These are phyloP conservation scores for Salix udensis DNA, from an alignment of 345 rosid genomes.

Conservation along the genomic window DNA sequence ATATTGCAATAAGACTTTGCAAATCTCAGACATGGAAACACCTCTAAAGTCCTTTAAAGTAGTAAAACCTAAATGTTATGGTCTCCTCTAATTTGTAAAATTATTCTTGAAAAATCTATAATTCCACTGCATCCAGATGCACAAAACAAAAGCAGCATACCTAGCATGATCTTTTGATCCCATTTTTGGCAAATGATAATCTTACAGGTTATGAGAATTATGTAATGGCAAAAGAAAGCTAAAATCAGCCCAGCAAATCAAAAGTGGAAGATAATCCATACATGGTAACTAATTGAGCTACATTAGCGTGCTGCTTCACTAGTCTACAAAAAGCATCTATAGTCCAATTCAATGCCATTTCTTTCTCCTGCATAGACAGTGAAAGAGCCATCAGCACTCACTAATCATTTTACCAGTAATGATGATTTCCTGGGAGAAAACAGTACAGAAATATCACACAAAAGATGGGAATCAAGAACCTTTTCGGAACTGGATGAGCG, in stretches of 20 bases:
- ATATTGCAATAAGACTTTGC: not conserved
- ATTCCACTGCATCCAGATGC: not conserved
- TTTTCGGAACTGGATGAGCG: slow-evolving; percentile 96
- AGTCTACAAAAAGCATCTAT: slow-evolving; percentile 97
- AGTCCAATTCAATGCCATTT: slow-evolving; percentile 84
- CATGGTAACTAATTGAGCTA: slow-evolving; percentile 94
- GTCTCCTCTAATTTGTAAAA: not conserved
- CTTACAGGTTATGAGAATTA: not conserved
- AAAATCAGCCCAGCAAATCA: slow-evolving; percentile 1
- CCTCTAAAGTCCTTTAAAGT: not conserved
- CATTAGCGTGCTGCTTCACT: slow-evolving; percentile 88
- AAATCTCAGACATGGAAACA: not conserved
- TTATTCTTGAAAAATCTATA: not conserved
- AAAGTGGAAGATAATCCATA: slow-evolving; percentile 36
- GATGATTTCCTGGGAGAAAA: not conserved
- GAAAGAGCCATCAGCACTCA: slow-evolving; percentile 25
- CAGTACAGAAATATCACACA: not conserved
- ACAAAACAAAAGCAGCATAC: not conserved
- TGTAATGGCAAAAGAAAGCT: not conserved
- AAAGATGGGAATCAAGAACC: slow-evolving; percentile 36
- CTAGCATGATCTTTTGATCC: not conserved
- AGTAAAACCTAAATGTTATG: not conserved
- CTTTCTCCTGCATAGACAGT: slow-evolving; percentile 85
- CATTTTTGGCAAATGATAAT: not conserved
- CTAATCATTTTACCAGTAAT: not conserved